phyloP scores from a whole-genome alignment of 2,329 filamentous ascomycete genomes.

The Aspergillus puulaauensis region DNA sequence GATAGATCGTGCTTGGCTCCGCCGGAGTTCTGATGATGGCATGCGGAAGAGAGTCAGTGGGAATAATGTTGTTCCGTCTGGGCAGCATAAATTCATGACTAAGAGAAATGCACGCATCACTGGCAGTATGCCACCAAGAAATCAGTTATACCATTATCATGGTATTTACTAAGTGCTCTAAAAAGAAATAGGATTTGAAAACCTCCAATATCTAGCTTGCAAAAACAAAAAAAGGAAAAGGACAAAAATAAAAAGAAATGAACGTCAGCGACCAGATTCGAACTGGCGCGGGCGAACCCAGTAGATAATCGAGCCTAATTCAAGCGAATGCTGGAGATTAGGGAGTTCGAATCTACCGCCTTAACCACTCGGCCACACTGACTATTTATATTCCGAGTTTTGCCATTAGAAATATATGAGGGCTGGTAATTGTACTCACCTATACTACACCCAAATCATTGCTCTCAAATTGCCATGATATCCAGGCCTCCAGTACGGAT shows the following conservation, averaged over 20 bases:
- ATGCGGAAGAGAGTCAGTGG: background rate
- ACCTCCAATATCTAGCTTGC: too few species aligned
- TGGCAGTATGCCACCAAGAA: background rate
- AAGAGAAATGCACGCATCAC: background rate
- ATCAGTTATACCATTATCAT: too few species aligned
- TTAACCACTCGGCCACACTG: conserved; percentile 7
- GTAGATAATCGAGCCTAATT: background rate
- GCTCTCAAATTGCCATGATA: too few species aligned
- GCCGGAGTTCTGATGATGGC: background rate
- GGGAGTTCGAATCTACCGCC: conserved; percentile 1
- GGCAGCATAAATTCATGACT: background rate
- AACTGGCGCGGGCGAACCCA: conserved; percentile 5
- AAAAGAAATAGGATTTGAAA: background rate
- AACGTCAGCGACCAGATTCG: conserved; percentile 5
- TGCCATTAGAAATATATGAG: background rate
- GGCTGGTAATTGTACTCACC: background rate
- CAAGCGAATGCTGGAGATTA: background rate
- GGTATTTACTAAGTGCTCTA: too few species aligned
- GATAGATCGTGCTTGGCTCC: background rate
- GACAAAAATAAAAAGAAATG: background rate
- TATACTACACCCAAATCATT: background rate
- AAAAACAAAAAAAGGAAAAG: background rate
- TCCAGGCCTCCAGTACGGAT: too few species aligned
- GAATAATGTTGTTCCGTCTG: background rate
- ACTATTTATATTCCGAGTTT: background rate